Percentiles rank a stretch among this genome's conserved stretches.
Conservation (phyloP, 805 yeast species). For the Yamadazyma sp. region DNA sequence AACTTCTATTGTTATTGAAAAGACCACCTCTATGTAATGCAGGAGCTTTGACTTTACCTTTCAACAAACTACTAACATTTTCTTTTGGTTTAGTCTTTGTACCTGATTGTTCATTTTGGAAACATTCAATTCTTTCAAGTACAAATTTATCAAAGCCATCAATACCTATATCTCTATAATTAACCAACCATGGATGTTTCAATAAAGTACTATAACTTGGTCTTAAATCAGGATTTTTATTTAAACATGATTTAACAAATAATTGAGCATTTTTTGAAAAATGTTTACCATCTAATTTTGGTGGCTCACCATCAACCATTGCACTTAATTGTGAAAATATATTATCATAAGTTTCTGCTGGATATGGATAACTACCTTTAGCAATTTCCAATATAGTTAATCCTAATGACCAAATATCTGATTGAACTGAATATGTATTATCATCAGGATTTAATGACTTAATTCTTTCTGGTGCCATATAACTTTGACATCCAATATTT, state of each 20-base stretch:
- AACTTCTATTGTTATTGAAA: conserved; percentile 11
- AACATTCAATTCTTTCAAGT: conserved; percentile 15
- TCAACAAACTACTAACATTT: conserved; percentile 37
- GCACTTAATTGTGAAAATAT: conserved; percentile 92
- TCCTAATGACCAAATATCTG: conserved; percentile 95
- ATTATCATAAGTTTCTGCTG: conserved; percentile 87
- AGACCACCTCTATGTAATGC: conserved; percentile 44
- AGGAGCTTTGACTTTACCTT: conserved; percentile 40
- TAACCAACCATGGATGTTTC: conserved; percentile 79
- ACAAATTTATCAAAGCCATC: conserved; percentile 18
- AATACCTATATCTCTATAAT: conserved; percentile 28
- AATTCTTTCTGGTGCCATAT: conserved; percentile 98
- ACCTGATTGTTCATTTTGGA: conserved; percentile 12
- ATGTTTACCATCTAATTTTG: conserved; percentile 59
- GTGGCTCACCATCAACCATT: conserved; percentile 96
- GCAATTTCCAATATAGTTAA: conserved; percentile 87
- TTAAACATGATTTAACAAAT: conserved; percentile 74
- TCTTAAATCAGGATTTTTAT: conserved; percentile 75
- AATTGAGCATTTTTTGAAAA: conserved; percentile 77
- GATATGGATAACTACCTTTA: conserved; percentile 91
- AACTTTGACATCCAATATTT: conserved; percentile 95
- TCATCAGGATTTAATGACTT: conserved; percentile 71
- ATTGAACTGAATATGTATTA: conserved; percentile 83
- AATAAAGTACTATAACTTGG: conserved; percentile 77
- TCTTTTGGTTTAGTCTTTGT: conserved; percentile 23